Percentiles rank a stretch among this genome's conserved stretches.
These are phyloP conservation scores for Daldinia eschscholtzii DNA, from an alignment of 2,329 filamentous ascomycete species.

Conservation along the genomic window DNA sequence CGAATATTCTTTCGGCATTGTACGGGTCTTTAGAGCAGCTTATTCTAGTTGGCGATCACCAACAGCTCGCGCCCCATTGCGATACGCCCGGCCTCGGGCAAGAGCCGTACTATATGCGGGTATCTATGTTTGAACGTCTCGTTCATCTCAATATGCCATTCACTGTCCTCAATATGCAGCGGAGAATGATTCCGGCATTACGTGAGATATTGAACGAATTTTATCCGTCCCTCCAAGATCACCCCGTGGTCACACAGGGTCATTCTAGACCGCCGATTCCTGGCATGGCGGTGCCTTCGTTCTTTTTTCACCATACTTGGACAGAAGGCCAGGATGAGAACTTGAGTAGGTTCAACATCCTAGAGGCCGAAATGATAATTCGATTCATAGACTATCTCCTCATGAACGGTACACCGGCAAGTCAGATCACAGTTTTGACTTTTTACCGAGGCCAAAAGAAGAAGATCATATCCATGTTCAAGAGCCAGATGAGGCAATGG, in stretches of 20 bases:
- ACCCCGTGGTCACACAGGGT: constrained; percentile 55
- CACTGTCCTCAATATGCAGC: constrained; percentile 74
- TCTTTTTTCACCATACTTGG: constrained; percentile 69
- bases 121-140: constrained; percentile 85
- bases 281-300: constrained; percentile 59
- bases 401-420: constrained; percentile 70
- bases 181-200: constrained; percentile 66
- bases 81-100: constrained; percentile 70
- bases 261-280: constrained; percentile 57
- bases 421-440: constrained; percentile 82
- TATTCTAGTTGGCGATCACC: constrained; percentile 79
- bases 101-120: constrained; percentile 73
- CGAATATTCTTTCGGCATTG: constrained; percentile 66
- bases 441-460: constrained; percentile 90
- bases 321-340: constrained; percentile 73
- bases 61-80: constrained; percentile 80
- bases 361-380: constrained; percentile 82
- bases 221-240: constrained; percentile 61
- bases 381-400: constrained; percentile 79
- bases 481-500: constrained; percentile 48
- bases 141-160: constrained; percentile 75
- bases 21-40: constrained; percentile 66
- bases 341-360: constrained; percentile 74
- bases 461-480: constrained; percentile 66
- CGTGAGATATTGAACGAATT: constrained; percentile 61